phyloP scores from a whole-genome alignment of 2,329 filamentous ascomycete species.

The Aspergillus fumigatus region DNA sequence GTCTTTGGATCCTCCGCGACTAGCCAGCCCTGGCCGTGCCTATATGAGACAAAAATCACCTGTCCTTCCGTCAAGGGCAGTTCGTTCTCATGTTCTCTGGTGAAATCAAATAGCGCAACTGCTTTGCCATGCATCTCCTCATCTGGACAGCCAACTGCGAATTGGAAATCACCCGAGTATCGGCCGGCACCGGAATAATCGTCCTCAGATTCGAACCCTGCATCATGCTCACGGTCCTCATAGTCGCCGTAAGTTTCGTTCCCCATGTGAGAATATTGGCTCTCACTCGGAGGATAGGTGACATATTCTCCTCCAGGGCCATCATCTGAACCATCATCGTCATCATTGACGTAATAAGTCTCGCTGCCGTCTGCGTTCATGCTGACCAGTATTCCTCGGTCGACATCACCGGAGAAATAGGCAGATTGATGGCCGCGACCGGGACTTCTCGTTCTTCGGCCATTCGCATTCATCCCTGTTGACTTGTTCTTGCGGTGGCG shows the following conservation, averaged over 20 bases:
- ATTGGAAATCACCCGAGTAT: conserved; percentile 88
- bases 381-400: conserved; percentile 63
- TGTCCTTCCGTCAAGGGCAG: conserved; percentile 88
- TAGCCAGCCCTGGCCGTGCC: conserved; percentile 94
- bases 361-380: conserved; percentile 67
- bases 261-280: conserved; percentile 50
- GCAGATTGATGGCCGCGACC: conserved; percentile 37
- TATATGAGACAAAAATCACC: conserved; percentile 92
- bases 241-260: conserved; percentile 40
- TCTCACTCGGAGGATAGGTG: conserved; percentile 66
- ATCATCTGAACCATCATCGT: conserved; percentile 51
- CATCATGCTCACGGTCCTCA: conserved; percentile 27
- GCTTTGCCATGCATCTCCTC: conserved; percentile 98
- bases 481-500: conserved; percentile 84
- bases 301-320: conserved; percentile 76
- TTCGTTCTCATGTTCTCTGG: conserved; percentile 93
- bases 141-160: conserved; percentile 90
- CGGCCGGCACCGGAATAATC: conserved; percentile 59
- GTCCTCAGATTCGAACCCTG: conserved; percentile 38
- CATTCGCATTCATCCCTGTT: conserved; percentile 31
- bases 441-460: conserved; percentile 46
- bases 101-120: conserved; percentile 92
- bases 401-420: conserved; percentile 49
- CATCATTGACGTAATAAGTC: conserved; percentile 68
- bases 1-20: conserved; percentile 95